A percentile compares a stretch with the other conserved stretches of the same genome.
Evolutionary conservation across 345 rosid genomes (phyloP).

Genomic region (Reutealis trisperma): DNA sequence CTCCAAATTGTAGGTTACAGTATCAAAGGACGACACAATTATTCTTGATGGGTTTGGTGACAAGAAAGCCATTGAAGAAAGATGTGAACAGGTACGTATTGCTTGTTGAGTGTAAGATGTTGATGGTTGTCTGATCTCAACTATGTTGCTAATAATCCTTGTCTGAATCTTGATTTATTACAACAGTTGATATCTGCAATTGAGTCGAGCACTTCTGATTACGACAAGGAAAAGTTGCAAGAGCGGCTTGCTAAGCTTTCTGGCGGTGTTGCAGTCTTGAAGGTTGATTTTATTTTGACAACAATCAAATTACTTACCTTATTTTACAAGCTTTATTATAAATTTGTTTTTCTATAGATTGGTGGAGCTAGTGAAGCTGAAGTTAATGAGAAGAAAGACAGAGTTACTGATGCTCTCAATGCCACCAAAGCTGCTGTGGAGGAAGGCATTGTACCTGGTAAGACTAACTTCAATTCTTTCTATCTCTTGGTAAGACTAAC

Average conservation of each 20-base stretch:
- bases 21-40: slow-evolving; percentile 41
- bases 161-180: neutral
- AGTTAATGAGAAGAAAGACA: slow-evolving; percentile 33
- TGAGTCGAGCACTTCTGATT: slow-evolving; percentile 37
- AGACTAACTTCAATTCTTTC: neutral
- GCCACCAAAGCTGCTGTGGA: slow-evolving; percentile 38
- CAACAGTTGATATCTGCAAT: slow-evolving; percentile 39
- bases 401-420: slow-evolving; percentile 37
- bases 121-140: neutral
- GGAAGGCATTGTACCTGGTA: slow-evolving; percentile 36
- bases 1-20: slow-evolving; percentile 23
- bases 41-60: slow-evolving; percentile 46
- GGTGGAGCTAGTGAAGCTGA: slow-evolving; percentile 39
- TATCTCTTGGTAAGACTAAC: slow-evolving; percentile 18
- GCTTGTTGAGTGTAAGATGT: neutral
- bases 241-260: slow-evolving; percentile 30
- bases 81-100: slow-evolving; percentile 43
- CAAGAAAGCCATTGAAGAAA: slow-evolving; percentile 42
- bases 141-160: neutral
- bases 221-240: slow-evolving; percentile 32
- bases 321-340: neutral
- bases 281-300: slow-evolving; percentile 11
- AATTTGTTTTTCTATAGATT: slow-evolving; percentile 11
- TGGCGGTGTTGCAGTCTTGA: slow-evolving; percentile 29
- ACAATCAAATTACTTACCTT: neutral